Conservation (phyloP, 2,329 filamentous ascomycete species). For the Ophiostoma montium region DNA sequence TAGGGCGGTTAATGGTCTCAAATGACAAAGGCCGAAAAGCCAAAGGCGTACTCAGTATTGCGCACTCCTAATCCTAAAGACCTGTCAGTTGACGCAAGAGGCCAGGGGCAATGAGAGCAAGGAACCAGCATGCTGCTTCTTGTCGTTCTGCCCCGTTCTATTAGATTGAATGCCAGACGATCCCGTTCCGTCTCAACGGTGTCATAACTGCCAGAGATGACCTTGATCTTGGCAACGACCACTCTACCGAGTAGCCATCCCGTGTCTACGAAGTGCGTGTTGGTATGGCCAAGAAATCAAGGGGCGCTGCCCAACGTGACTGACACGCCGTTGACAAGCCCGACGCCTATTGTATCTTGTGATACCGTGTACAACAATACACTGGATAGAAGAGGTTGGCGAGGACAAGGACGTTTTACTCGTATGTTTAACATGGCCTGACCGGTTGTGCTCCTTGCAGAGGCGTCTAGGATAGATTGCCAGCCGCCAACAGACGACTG, state of each 20-base stretch:
- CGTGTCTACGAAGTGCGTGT: not conserved
- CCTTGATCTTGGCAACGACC: not conserved
- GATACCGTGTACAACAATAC: not conserved
- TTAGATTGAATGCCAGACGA: too few relatives aligned
- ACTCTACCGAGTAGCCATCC: too few relatives aligned
- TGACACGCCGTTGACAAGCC: not conserved
- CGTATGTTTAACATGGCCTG: not conserved
- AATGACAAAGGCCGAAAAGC: too few relatives aligned
- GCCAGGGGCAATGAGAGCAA: too few relatives aligned
- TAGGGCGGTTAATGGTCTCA: too few relatives aligned
- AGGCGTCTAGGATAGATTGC: not conserved
- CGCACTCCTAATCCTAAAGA: too few relatives aligned
- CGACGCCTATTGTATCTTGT: not conserved
- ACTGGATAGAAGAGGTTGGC: not conserved
- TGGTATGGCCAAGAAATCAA: not conserved
- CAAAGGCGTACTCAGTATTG: too few relatives aligned
- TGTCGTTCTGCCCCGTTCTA: too few relatives aligned
- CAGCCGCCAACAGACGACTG: not conserved
- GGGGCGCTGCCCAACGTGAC: not conserved
- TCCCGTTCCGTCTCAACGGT: too few relatives aligned
- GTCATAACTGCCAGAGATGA: too few relatives aligned
- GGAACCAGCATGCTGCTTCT: too few relatives aligned
- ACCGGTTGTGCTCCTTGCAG: not conserved
- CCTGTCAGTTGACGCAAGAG: too few relatives aligned
- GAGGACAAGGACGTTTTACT: not conserved